Conservation (phyloP, 1,284 basidiomycete genomes). For the Heterobasidion occidentale region DNA sequence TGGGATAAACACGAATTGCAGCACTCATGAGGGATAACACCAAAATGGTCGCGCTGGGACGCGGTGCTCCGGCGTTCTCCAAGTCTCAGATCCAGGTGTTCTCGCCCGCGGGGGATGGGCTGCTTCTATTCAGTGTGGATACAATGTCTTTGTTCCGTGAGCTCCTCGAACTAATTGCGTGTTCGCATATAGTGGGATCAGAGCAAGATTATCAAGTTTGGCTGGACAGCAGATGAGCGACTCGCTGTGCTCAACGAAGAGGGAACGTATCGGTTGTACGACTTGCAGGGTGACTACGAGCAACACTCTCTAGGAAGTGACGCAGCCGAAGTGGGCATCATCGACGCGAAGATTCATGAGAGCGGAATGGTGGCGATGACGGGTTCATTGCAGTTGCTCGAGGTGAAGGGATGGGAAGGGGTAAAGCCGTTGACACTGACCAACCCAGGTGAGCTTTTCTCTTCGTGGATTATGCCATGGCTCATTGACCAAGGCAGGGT, state of each 20-base stretch:
- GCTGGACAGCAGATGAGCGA: slow-evolving; percentile 77
- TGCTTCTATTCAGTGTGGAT: slow-evolving; percentile 66
- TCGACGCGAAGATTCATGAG: slow-evolving; percentile 82
- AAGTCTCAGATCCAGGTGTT: slow-evolving; percentile 76
- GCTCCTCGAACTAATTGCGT: slow-evolving; percentile 12
- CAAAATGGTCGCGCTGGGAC: slow-evolving; percentile 73
- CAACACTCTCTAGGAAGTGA: slow-evolving; percentile 83
- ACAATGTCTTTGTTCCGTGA: slow-evolving; percentile 19
- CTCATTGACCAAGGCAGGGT: slow-evolving; percentile 29
- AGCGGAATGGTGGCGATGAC: slow-evolving; percentile 85
- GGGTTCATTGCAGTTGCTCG: slow-evolving; percentile 68
- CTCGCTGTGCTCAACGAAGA: slow-evolving; percentile 89
- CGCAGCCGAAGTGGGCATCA: slow-evolving; percentile 78
- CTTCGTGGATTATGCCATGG: no score
- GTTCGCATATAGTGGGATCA: slow-evolving; percentile 67
- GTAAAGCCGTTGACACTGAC: slow-evolving; percentile 59
- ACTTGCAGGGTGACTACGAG: slow-evolving; percentile 78
- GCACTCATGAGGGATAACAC: slow-evolving; percentile 85
- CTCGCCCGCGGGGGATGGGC: slow-evolving; percentile 63
- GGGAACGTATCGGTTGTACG: slow-evolving; percentile 86
- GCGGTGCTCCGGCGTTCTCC: slow-evolving; percentile 48
- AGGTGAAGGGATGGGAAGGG: slow-evolving; percentile 84
- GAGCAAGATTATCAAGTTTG: slow-evolving; percentile 71
- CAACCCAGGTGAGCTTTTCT: slow-evolving; percentile 49
- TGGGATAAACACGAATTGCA: slow-evolving; percentile 19